These are phyloP conservation scores for Circinella umbellata DNA, from an alignment of 371 early-diverging fungal genomes.

Conservation along the genomic window DNA sequence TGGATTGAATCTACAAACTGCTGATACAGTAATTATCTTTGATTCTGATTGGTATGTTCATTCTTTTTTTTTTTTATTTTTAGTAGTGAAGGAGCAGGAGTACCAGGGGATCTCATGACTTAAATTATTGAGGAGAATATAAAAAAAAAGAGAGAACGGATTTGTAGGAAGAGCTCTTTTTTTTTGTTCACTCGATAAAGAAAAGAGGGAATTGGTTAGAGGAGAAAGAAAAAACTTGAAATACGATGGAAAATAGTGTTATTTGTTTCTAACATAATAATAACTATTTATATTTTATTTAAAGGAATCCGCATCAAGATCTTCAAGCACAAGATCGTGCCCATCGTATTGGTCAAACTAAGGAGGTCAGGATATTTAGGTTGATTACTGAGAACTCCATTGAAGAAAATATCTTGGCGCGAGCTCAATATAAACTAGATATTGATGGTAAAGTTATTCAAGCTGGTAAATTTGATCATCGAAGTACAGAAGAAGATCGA, in stretches of 20 bases:
- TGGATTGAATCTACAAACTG: conserved; percentile 98
- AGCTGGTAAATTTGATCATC: conserved; percentile 98
- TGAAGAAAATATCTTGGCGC: conserved; percentile 95
- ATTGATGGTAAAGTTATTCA: conserved; percentile 99
- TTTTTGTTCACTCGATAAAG: too few relatives aligned
- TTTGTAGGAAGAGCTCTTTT: too few relatives aligned
- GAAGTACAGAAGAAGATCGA: conserved; percentile 91
- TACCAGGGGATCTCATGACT: too few relatives aligned
- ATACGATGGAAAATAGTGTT: too few relatives aligned
- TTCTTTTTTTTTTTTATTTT: too few relatives aligned
- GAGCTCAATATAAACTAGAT: conserved; percentile 94
- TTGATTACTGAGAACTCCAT: conserved; percentile 93
- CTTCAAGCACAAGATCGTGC: conserved; percentile 99
- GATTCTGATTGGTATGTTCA: conserved; percentile 97
- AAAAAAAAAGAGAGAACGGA: too few relatives aligned
- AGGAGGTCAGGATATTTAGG: conserved; percentile 97
- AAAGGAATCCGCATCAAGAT: conserved; percentile 97
- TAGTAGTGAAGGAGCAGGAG: not conserved
- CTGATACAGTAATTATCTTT: too few relatives aligned
- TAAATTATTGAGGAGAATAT: too few relatives aligned
- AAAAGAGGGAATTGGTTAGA: too few relatives aligned
- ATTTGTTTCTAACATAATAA: too few relatives aligned
- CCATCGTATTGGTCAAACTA: conserved; percentile 99
- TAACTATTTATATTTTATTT: not conserved
- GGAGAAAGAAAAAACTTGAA: too few relatives aligned